Base-by-base conservation (phyloP, 2,329 filamentous ascomycete genomes). In the Claviceps spartinae region DNA sequence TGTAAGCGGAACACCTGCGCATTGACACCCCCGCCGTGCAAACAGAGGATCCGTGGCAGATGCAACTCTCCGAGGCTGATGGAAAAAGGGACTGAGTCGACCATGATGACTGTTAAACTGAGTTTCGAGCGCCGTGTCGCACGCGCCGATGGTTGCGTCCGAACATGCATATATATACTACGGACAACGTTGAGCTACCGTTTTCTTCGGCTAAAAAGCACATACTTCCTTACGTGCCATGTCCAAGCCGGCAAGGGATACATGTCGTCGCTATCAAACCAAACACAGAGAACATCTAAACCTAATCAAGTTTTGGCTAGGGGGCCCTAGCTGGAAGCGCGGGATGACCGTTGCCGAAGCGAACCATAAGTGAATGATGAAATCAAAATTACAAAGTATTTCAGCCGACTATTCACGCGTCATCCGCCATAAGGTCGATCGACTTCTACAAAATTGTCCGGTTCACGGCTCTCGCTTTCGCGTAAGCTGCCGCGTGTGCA, bases 11-110 rank as follows among this genome's bases (percentile, higher is more conserved):
- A 87, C 61, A 86, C 78, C 46, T 72, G 63, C 13, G 75, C 79
- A 58, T 83, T 86, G 54, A 80, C 78, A 52, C 84, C 84, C 58
- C 83, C 83, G 60, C 84, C 84, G 65, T 87, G 84, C 8, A 88
- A 77, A 64, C 82, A 87, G 58, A 88, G 79, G 55, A 88, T 78
- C 46, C 83, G 79, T 3, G 83, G 83, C n/a, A 72, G 65, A 38
- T 52, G 50, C 4, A 57, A 43, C 18, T 43, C 18, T 9, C 41
- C 41, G 6, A 43, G 41, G 4, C 41, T 43, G 41, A 43, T 22
- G 41, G 41, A 43, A 9, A 24, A 18, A 24, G 20, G 41, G 20
- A 18, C n/a, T 18, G 41, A 20, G 41, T 43, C 41, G 41, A 9
- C n/a, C 41, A 43, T 43, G 41, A 18, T 8, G 38, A n/a, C 14